phyloP scores from a whole-genome alignment of 2,329 filamentous ascomycete species.

The Alternaria postmessia region DNA sequence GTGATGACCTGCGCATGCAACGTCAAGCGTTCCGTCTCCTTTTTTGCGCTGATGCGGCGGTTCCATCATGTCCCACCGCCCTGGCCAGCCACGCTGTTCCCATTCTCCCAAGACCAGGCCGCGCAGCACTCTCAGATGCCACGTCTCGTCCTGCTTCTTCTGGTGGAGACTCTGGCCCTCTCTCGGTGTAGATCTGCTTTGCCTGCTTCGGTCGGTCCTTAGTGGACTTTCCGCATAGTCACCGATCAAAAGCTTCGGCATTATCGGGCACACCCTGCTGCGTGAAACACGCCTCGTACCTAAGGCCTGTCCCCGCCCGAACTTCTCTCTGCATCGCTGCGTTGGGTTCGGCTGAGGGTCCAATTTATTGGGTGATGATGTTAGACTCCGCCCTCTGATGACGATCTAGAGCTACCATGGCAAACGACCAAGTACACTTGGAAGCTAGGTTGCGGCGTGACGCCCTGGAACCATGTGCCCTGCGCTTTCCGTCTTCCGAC shows the following conservation, averaged over 20 bases:
- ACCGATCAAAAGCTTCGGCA: conserved; percentile 21
- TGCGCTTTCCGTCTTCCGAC: conserved; percentile 17
- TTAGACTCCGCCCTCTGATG: background rate
- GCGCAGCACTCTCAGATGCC: background rate
- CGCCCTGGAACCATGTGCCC: conserved; percentile 12
- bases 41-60: conserved; percentile 29
- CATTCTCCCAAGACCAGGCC: background rate
- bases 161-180: background rate
- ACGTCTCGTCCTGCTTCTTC: background rate
- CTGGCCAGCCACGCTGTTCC: conserved; percentile 14
- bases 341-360: conserved; percentile 10
- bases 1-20: too few species aligned
- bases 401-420: conserved; percentile 5
- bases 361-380: conserved; percentile 11
- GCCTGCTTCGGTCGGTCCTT: conserved; percentile 8
- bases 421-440: conserved; percentile 14
- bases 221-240: conserved; percentile 14
- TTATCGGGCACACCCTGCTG: conserved; percentile 21
- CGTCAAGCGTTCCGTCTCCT: conserved; percentile 16
- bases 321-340: conserved; percentile 8
- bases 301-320: conserved; percentile 11
- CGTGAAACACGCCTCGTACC: conserved; percentile 25
- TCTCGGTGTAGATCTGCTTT: background rate
- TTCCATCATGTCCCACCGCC: conserved; percentile 27
- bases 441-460: conserved; percentile 17